These are phyloP conservation scores for Straminergon stramineum DNA, from an alignment of 225 moss, liverwort and hornwort genomes.

Conservation along the genomic window DNA sequence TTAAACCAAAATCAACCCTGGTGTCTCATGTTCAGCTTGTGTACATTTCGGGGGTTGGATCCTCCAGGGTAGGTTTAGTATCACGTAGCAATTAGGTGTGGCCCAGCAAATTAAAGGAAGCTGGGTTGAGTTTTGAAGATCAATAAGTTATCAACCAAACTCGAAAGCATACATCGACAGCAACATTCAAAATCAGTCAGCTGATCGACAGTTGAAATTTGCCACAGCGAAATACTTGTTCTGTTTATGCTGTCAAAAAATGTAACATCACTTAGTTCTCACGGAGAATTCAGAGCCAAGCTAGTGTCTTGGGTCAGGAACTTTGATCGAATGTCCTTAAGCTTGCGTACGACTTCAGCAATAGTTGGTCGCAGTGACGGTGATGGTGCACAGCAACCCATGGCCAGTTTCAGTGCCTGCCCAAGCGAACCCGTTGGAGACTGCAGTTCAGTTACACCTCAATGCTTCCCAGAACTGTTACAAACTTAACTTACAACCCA, in stretches of 20 bases:
- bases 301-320: not conserved
- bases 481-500: not conserved
- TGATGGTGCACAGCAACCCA: constrained; percentile 21
- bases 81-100: not conserved
- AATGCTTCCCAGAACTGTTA: not conserved
- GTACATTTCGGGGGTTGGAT: not conserved
- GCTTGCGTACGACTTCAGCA: constrained; percentile 6
- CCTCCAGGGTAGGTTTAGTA: not conserved
- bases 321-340: constrained; percentile 8
- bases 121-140: not conserved
- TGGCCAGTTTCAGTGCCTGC: constrained; percentile 20
- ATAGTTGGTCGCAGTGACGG: constrained; percentile 15
- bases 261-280: not conserved
- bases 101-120: too few relatives aligned
- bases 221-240: too few relatives aligned
- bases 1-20: not conserved
- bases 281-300: not conserved
- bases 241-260: not conserved
- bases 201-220: not conserved
- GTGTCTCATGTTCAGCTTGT: not conserved
- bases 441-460: not conserved
- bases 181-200: not conserved
- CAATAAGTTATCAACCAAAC: not conserved
- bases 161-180: not conserved
- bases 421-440: not conserved